phyloP scores from a whole-genome alignment of 805 yeast species.

The Candida suzukii region DNA sequence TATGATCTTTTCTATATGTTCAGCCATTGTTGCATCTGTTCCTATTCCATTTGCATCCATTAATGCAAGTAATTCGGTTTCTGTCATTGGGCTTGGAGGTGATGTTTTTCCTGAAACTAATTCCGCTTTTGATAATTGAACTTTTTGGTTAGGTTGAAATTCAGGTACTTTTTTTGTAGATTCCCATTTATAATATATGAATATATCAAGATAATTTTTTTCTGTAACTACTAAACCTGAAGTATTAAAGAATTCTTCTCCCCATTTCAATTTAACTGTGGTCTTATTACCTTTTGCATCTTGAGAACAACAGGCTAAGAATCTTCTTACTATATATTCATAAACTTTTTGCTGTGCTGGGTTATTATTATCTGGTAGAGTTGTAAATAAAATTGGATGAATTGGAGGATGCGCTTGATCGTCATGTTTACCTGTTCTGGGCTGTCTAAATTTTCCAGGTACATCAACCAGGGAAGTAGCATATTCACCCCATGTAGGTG shows the following conservation, averaged over 20 bases:
- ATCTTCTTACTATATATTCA: slow-evolving; percentile 79
- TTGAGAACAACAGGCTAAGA: slow-evolving; percentile 84
- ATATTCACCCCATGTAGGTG: slow-evolving; percentile 64
- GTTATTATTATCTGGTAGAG: slow-evolving; percentile 2
- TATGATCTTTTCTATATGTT: slow-evolving; percentile 80
- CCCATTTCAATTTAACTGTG: slow-evolving; percentile 66
- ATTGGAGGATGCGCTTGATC: slow-evolving; percentile 99
- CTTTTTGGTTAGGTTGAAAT: slow-evolving; percentile 48
- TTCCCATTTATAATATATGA: slow-evolving; percentile 75
- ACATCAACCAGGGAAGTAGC: slow-evolving; percentile 39
- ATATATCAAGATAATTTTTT: slow-evolving; percentile 74
- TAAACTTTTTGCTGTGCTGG: slow-evolving; percentile 64
- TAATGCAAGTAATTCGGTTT: slow-evolving; percentile 80
- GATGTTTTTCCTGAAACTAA: slow-evolving; percentile 70
- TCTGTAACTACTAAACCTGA: slow-evolving; percentile 71
- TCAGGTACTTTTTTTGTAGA: slow-evolving; percentile 57
- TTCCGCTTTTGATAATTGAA: slow-evolving; percentile 49
- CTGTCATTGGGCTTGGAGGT: slow-evolving; percentile 82
- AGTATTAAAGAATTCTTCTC: slow-evolving; percentile 61
- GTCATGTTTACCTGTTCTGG: slow-evolving; percentile 76
- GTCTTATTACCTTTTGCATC: slow-evolving; percentile 80
- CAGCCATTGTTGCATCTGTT: slow-evolving; percentile 98
- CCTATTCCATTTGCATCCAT: slow-evolving; percentile 99
- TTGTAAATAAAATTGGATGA: slow-evolving; percentile 57
- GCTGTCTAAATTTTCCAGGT: slow-evolving; percentile 45